Evolutionary conservation across 768 basidiomycete genomes (phyloP).

Genomic region (Thelephora aurantiotincta): DNA sequence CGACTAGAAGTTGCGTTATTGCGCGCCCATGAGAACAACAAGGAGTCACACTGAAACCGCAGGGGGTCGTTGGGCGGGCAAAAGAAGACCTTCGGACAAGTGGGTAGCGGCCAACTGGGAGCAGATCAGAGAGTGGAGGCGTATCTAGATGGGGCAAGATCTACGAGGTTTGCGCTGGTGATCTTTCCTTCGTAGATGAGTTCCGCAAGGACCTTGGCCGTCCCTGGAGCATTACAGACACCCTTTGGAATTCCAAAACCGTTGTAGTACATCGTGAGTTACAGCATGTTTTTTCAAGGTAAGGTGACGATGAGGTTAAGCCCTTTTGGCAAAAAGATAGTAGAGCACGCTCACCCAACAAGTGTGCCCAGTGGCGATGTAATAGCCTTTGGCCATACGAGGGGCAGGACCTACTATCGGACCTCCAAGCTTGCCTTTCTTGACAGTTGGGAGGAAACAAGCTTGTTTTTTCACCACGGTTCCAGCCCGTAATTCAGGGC

Average conservation of each 20-base stretch:
- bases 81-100: too few relatives aligned
- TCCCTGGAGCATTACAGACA: slow-evolving; percentile 75
- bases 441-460: slow-evolving; percentile 65
- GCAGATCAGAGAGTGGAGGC: too few relatives aligned
- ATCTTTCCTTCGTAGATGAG: slow-evolving; percentile 55
- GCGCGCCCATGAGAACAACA: too few relatives aligned
- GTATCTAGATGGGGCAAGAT: slow-evolving; percentile 22
- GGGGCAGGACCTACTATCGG: slow-evolving; percentile 60
- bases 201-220: slow-evolving; percentile 59
- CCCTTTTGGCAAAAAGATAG: neutral
- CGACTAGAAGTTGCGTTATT: too few relatives aligned
- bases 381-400: slow-evolving; percentile 43
- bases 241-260: slow-evolving; percentile 26
- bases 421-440: slow-evolving; percentile 28
- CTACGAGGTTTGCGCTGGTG: slow-evolving; percentile 37
- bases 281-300: neutral
- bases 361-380: slow-evolving; percentile 66
- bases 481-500: slow-evolving; percentile 39
- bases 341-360: slow-evolving; percentile 48
- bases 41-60: too few relatives aligned
- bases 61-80: too few relatives aligned
- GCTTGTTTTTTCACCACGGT: slow-evolving; percentile 44
- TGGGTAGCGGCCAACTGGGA: too few relatives aligned
- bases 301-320: too few relatives aligned
- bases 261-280: slow-evolving; percentile 4